A percentile compares a stretch with the other conserved stretches of the same genome.
Conservation (phyloP, 441 rosid genomes). For the Viola pubescens region DNA sequence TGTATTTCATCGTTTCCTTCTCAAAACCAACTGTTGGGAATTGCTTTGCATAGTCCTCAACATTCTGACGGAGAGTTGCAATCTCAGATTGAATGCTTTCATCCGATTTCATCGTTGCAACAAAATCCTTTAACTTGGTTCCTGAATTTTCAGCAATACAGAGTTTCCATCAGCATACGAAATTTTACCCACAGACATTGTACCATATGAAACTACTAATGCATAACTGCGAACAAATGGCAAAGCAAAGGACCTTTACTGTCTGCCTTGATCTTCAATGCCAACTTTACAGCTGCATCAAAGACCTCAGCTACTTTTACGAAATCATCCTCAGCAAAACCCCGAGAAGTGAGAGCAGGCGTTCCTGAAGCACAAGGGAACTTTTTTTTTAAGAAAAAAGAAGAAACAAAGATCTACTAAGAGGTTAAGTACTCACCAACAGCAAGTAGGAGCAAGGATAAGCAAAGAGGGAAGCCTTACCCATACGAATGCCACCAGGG, state of each 20-base stretch:
- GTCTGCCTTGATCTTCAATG: constrained; percentile 72
- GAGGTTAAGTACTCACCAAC: background rate
- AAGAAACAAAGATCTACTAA: background rate
- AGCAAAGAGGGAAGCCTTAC: constrained; percentile 33
- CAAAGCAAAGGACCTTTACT: constrained; percentile 41
- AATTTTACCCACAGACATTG: background rate
- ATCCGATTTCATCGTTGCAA: constrained; percentile 57
- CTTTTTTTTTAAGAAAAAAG: constrained; percentile 9
- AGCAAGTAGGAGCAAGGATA: constrained; percentile 4
- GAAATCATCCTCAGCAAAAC: constrained; percentile 81
- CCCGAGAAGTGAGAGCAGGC: constrained; percentile 95
- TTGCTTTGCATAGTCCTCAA: constrained; percentile 73
- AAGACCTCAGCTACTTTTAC: constrained; percentile 82
- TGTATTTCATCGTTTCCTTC: constrained; percentile 85
- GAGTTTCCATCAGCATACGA: constrained; percentile 6
- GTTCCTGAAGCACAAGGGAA: constrained; percentile 51
- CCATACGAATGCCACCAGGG: constrained; percentile 99
- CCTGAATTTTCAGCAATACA: constrained; percentile 35
- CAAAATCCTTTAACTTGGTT: constrained; percentile 81
- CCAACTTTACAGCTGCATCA: constrained; percentile 72
- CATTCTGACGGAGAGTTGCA: constrained; percentile 52
- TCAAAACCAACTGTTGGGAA: constrained; percentile 88
- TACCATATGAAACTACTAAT: background rate
- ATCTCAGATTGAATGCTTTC: constrained; percentile 49
- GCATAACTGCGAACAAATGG: background rate